Evolutionary conservation across 768 basidiomycete genomes (phyloP), one percentile per base, ranked within the genome.

Genomic region (Russula brevipes): DNA sequence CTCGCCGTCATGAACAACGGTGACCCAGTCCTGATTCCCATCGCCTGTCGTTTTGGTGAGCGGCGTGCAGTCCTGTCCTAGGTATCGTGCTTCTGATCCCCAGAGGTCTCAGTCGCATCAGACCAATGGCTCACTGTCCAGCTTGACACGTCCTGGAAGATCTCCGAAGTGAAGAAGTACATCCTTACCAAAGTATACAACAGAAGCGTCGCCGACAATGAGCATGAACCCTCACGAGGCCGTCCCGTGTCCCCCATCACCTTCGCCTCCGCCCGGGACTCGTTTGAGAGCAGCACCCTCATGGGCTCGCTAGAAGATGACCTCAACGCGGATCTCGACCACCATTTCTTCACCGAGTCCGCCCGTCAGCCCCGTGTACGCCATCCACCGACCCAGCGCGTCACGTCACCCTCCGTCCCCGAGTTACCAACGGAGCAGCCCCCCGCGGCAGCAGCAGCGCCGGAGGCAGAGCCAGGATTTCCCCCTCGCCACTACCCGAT

Each of bases 121-220:
- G 89, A 91, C 72, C 87, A 88, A 74, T 91, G 88, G 88, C 75
- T 89, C 51, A 75, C 85, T n/a, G 88, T 88, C 12, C 85, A 87
- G 69, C 70, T 87, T 70, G 81, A 85, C 62, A 77, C 82, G 3
- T 67, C 74, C 36, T 87, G 82, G 81, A 84, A 83, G 68, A 77
- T 89, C 45, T 78, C 78, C 16, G 80, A 87, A 36, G 76, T 86
- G 38, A 91, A 90, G 67, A 77, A 79, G 38, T 83, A 81, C 77
- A 73, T 89, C 31, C 79, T 89, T 47, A 73, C 81, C 1, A 87
- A 82, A 67, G 84, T 82, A 67, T 74, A 82, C 39, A 69, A 78
- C 71, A 54, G 74, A 64, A 55, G 11, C 50, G 49, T 39, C 65
- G 44, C 60, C 42, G 52, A 50, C 53, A 59, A 61, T 35, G 69